Percentiles rank a stretch among this genome's conserved stretches.
These are phyloP conservation scores for Hypocreales sp. DNA, from an alignment of 2,329 filamentous ascomycete species.

Conservation along the genomic window DNA sequence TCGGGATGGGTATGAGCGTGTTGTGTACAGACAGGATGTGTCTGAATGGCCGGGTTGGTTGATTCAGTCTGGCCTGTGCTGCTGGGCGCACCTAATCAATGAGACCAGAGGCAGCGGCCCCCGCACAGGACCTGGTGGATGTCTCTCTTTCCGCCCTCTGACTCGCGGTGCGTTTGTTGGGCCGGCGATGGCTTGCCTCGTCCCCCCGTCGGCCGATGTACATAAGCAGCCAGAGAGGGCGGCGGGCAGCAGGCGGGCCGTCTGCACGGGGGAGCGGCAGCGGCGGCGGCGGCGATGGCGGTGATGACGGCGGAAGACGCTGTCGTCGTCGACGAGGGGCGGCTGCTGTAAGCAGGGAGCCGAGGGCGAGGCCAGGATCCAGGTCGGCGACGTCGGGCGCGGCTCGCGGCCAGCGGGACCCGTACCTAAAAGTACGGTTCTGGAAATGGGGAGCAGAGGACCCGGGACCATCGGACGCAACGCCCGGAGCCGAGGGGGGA, in stretches of 20 bases:
- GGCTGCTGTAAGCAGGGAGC: too few species aligned
- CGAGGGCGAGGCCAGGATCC: too few species aligned
- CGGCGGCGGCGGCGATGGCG: too few species aligned
- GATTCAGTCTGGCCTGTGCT: conserved; percentile 3
- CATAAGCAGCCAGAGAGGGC: not conserved
- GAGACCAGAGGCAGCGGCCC: conserved; percentile 2
- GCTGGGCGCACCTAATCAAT: conserved; percentile 2
- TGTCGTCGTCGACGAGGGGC: too few species aligned
- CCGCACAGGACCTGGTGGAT: conserved; percentile 7
- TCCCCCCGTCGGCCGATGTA: too few species aligned
- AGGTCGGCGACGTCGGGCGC: not conserved
- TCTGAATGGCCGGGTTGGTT: conserved; percentile 3
- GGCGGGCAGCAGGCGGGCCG: too few species aligned
- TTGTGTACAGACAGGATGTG: not conserved
- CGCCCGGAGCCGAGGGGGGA: conserved; percentile 1
- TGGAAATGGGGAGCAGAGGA: conserved; percentile 1
- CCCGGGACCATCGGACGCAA: conserved; percentile 1
- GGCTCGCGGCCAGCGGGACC: not conserved
- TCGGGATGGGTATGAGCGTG: conserved; percentile 2
- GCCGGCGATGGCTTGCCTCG: conserved; percentile 2
- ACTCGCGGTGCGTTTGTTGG: conserved; percentile 5
- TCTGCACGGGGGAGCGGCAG: not conserved
- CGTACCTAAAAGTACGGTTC: conserved; percentile 1
- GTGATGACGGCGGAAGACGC: too few species aligned
- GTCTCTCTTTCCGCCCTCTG: conserved; percentile 9